Evolutionary conservation across 768 basidiomycete species (phyloP).

Genomic region (Trametes cubensis): DNA sequence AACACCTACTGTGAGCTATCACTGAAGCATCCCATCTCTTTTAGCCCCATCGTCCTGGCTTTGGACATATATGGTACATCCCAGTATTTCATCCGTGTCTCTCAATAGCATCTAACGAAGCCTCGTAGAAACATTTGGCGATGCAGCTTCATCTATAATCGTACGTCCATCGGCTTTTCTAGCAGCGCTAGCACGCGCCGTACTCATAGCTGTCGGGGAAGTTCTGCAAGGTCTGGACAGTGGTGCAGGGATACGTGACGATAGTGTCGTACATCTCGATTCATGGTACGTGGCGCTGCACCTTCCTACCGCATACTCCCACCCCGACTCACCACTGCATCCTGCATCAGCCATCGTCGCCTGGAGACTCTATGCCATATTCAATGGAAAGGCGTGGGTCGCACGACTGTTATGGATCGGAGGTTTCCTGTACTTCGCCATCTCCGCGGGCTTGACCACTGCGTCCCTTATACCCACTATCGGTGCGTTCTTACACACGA

Average conservation of each 20-base stretch:
- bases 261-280: conserved; percentile 35
- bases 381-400: conserved; percentile 31
- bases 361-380: conserved; percentile 30
- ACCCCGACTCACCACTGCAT: background rate
- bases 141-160: conserved; percentile 18
- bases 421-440: conserved; percentile 25
- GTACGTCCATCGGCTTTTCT: conserved; percentile 10
- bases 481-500: conserved; percentile 16
- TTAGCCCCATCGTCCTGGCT: conserved; percentile 29
- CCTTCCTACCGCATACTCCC: background rate
- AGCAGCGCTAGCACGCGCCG: background rate
- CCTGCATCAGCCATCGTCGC: conserved; percentile 29
- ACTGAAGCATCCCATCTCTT: background rate
- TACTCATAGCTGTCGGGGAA: background rate
- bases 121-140: conserved; percentile 26
- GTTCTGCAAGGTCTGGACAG: conserved; percentile 35
- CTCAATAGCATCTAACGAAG: background rate
- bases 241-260: conserved; percentile 31
- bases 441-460: conserved; percentile 28
- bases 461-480: conserved; percentile 29
- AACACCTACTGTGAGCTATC: background rate
- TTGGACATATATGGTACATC: conserved; percentile 33
- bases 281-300: conserved; percentile 24
- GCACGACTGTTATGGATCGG: conserved; percentile 28
- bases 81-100: background rate